Evolutionary conservation across 371 early-diverging fungal species (phyloP), one percentile per base, ranked within the genome.

Genomic region (Umbelopsis sp.): DNA sequence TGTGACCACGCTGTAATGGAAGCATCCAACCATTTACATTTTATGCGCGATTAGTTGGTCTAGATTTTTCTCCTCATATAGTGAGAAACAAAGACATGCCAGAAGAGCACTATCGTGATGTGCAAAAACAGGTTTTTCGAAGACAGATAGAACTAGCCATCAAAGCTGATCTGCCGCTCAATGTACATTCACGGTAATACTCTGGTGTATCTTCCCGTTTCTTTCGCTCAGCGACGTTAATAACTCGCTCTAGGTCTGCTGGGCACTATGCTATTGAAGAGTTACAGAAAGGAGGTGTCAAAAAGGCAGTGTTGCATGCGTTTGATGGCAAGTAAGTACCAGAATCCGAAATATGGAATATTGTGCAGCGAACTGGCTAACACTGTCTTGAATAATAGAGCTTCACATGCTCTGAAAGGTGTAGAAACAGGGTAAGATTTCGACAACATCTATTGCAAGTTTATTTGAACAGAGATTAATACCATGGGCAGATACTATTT

Each of bases 11-110:
- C 4, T 10, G 18, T 32, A 18, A 24, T 1, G 25, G 25, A 14
- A 6, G 65, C 6, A 7, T 64, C n/a, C n/a, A 0, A 38, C 25
- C 0, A 44, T 24, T 20, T 29, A 29, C 29, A 29, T 44, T 64
- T 4, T 4, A 46, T n/a, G 9, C 6, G 25, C 8, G 14, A 45
- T 35, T 57, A 78, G 85, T 88, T 63, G 92, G 92, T 0, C 76
- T 92, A 24, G 92, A 92, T 71, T 92, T 89, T 74, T 86, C 89
- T 3, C 85, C 82, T 0, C 88, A 86, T 35, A 79, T 90, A 45
- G 69, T 92, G 45, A 57, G 72, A 63, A 66, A 70, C 69, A 67
- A 65, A 12, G 69, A 70, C 18, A 63, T 76, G 46, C 70, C 71
- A 4, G 76, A 66, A 45, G 85, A 86, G 12, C 73, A 81, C 41